Evolutionary conservation across 2,329 filamentous ascomycete species (phyloP).

Genomic region (Diaporthe sp.): DNA sequence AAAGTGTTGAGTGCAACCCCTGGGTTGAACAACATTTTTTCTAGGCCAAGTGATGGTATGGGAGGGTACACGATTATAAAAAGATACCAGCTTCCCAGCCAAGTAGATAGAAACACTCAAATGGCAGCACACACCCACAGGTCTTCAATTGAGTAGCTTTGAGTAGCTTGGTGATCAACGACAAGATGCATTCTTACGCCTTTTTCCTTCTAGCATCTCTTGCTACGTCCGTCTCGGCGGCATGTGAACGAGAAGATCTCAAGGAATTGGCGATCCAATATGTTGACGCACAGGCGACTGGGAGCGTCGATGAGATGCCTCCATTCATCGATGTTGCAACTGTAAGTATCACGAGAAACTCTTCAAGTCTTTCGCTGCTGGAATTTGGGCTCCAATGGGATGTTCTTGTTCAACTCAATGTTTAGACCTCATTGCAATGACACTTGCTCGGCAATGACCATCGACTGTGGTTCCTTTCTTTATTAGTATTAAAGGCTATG

Average conservation of each 20-base stretch:
- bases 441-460: no score
- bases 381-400: accelerated
- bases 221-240: background rate
- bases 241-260: constrained; percentile 5
- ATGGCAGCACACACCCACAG: constrained; percentile 3
- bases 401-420: background rate
- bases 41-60: background rate
- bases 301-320: constrained; percentile 21
- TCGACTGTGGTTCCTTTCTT: background rate
- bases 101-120: background rate
- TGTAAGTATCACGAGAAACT: background rate
- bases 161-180: background rate
- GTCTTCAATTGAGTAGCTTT: background rate
- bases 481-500: no score
- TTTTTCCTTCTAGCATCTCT: constrained; percentile 17
- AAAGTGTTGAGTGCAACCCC: background rate
- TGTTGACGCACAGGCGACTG: constrained; percentile 12
- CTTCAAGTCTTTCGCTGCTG: background rate
- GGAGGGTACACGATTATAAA: background rate
- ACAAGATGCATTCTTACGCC: constrained; percentile 10
- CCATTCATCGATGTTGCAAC: constrained; percentile 15
- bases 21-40: background rate
- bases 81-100: background rate
- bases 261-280: constrained; percentile 17
- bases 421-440: background rate